phyloP scores from a whole-genome alignment of 2,329 filamentous ascomycete species.

The Spiromastix sp. region DNA sequence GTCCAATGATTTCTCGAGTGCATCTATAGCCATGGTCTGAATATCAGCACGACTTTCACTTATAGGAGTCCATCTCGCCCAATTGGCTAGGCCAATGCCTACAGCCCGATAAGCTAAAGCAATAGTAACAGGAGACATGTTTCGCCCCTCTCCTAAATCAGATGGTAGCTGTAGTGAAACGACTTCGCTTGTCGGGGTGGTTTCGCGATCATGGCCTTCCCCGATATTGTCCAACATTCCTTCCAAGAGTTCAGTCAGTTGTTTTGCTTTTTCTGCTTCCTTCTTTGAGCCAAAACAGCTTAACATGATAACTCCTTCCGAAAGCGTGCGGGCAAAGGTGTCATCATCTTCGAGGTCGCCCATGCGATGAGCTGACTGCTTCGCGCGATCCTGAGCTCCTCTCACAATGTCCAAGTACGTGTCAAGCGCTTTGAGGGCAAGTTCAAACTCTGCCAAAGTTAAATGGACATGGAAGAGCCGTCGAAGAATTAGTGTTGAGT shows the following conservation, averaged over 20 bases:
- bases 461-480: conserved; percentile 82
- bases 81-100: conserved; percentile 75
- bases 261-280: conserved; percentile 68
- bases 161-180: conserved; percentile 1
- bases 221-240: conserved; percentile 14
- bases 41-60: conserved; percentile 59
- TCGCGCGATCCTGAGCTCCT: conserved; percentile 71
- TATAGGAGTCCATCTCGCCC: conserved; percentile 74
- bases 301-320: conserved; percentile 68
- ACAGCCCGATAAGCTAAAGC: conserved; percentile 73
- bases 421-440: conserved; percentile 83
- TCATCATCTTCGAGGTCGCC: conserved; percentile 73
- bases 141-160: conserved; percentile 6
- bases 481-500: conserved; percentile 80
- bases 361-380: conserved; percentile 52
- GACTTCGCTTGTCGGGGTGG: conserved; percentile 11
- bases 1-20: conserved; percentile 62
- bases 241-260: conserved; percentile 56
- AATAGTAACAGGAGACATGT: conserved; percentile 50
- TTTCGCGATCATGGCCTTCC: conserved; percentile 13
- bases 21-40: conserved; percentile 66
- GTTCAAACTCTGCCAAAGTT: conserved; percentile 78
- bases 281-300: conserved; percentile 68
- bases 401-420: conserved; percentile 84
- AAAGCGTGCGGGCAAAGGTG: conserved; percentile 64